Evolutionary conservation across 495 filamentous ascomycete species (phyloP).

Genomic region (Tuber melanosporum): DNA sequence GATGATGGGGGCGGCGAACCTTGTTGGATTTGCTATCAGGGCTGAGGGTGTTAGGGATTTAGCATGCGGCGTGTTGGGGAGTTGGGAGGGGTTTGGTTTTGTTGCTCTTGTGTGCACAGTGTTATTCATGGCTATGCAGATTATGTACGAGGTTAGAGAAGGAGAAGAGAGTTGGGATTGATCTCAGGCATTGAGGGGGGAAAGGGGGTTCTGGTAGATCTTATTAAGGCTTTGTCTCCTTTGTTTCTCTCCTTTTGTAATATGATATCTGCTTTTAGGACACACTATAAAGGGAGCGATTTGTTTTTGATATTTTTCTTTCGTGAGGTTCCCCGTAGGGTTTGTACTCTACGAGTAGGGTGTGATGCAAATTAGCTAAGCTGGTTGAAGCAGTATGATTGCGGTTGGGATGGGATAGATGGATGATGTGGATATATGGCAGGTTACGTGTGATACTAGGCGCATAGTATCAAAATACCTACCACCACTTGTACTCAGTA

Average conservation of each 20-base stretch:
- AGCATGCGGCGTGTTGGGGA: slow-evolving; percentile 51
- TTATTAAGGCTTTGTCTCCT: not conserved
- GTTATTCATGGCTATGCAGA: slow-evolving; percentile 78
- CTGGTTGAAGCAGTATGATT: not conserved
- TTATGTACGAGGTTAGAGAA: slow-evolving; percentile 95
- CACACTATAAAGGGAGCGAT: not conserved
- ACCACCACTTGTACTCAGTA: not conserved
- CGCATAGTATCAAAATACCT: not conserved
- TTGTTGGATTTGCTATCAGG: slow-evolving; percentile 91
- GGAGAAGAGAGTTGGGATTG: slow-evolving; percentile 74
- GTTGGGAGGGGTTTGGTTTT: slow-evolving; percentile 58
- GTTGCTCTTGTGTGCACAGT: slow-evolving; percentile 59
- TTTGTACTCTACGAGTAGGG: not conserved
- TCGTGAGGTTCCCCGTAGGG: not conserved
- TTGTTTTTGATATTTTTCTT: not conserved
- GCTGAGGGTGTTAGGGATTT: slow-evolving; percentile 77
- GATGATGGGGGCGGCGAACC: slow-evolving; percentile 93
- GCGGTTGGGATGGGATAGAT: not conserved
- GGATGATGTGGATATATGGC: not conserved
- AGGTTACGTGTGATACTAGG: not conserved
- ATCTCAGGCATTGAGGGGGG: slow-evolving; percentile 64
- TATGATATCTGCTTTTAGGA: not conserved
- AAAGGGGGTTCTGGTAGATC: not conserved
- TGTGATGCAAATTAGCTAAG: not conserved
- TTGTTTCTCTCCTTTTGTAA: not conserved